Conservation (phyloP, 2,329 filamentous ascomycete genomes). For the Ampelomyces quisqualis region DNA sequence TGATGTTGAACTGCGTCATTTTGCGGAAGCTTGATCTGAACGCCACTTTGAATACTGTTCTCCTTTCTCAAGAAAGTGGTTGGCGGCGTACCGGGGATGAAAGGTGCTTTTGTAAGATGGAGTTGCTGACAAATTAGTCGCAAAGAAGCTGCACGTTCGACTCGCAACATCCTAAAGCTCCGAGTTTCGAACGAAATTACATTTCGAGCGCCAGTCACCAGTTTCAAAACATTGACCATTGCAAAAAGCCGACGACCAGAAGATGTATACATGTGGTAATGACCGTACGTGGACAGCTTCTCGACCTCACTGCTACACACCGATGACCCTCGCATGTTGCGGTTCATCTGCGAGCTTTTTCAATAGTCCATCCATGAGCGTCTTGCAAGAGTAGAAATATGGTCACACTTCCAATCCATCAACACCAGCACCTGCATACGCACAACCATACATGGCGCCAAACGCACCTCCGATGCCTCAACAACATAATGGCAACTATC, state of each 20-base stretch:
- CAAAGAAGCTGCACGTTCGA: constrained; percentile 5
- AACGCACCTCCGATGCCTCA: constrained; percentile 4
- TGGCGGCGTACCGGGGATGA: neutral
- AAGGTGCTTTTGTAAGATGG: neutral
- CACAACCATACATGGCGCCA: constrained; percentile 13
- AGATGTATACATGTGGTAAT: no score
- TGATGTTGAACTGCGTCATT: constrained; percentile 66
- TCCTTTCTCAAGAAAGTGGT: neutral
- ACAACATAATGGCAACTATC: constrained; percentile 2
- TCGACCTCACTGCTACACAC: no score
- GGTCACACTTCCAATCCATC: constrained; percentile 22
- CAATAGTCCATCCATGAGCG: no score
- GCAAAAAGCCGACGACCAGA: no score
- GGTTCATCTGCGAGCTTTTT: no score
- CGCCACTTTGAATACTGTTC: constrained; percentile 39
- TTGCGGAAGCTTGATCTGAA: constrained; percentile 34
- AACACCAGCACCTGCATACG: constrained; percentile 27
- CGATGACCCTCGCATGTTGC: no score
- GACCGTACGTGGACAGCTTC: no score
- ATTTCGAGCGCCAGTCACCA: neutral
- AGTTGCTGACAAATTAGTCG: constrained; percentile 29
- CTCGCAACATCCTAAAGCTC: constrained; percentile 10
- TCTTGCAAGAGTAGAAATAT: constrained; percentile 19
- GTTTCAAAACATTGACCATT: neutral
- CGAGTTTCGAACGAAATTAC: constrained; percentile 5